Conservation (phyloP, 1,139 yeast species). For the Pichia norvegensis region DNA sequence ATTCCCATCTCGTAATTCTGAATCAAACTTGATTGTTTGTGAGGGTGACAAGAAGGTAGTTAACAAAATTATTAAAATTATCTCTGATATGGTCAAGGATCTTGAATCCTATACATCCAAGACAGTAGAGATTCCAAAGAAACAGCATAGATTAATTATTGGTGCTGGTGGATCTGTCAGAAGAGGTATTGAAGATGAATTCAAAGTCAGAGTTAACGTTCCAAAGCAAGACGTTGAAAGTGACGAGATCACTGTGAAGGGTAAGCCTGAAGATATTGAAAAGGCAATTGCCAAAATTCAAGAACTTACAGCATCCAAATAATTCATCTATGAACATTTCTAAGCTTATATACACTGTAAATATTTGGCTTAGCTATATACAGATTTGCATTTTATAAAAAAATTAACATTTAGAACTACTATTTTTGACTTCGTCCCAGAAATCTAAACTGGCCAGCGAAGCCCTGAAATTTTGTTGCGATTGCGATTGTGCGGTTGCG, state of each 20-base stretch:
- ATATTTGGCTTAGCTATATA: neutral
- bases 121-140: conserved; percentile 57
- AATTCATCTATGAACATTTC: neutral
- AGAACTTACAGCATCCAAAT: conserved; percentile 39
- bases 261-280: conserved; percentile 56
- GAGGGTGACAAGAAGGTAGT: conserved; percentile 76
- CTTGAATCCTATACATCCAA: conserved; percentile 57
- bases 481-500: too few species aligned
- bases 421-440: too few species aligned
- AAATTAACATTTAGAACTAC: too few species aligned
- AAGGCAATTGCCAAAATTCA: conserved; percentile 47
- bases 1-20: conserved; percentile 68
- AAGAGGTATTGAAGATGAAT: conserved; percentile 65
- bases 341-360: too few species aligned
- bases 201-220: conserved; percentile 53
- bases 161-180: conserved; percentile 79
- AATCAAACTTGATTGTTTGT: conserved; percentile 53
- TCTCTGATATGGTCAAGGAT: conserved; percentile 56
- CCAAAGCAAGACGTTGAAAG: conserved; percentile 56
- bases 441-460: too few species aligned
- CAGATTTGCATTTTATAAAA: neutral
- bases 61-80: conserved; percentile 54
- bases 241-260: conserved; percentile 41
- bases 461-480: neutral
- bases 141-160: conserved; percentile 67